These are phyloP conservation scores for Leccinum olivaceoglutinosum DNA, from an alignment of 1,284 basidiomycete genomes.

Conservation along the genomic window DNA sequence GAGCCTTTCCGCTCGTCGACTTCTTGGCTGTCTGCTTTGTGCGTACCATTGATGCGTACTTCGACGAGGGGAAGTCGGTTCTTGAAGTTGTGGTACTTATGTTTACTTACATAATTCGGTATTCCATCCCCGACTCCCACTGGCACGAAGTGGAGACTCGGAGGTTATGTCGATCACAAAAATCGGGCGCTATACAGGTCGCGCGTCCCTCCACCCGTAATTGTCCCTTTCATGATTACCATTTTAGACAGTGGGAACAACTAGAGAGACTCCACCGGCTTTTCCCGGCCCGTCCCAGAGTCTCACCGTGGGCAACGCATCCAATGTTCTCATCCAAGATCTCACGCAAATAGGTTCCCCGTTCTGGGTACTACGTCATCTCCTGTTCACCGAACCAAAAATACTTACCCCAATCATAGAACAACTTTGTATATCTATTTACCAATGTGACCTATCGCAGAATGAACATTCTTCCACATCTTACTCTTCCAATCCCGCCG, in stretches of 20 bases:
- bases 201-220: conserved; percentile 2
- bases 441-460: conserved; percentile 24
- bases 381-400: background rate
- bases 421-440: conserved; percentile 28
- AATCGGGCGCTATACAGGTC: too few relatives aligned
- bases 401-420: conserved; percentile 9
- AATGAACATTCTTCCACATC: conserved; percentile 24
- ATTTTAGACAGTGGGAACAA: conserved; percentile 16
- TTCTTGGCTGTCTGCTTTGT: too few relatives aligned
- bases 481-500: conserved; percentile 20
- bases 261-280: conserved; percentile 26
- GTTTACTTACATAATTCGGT: too few relatives aligned
- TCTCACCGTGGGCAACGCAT: conserved; percentile 41
- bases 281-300: conserved; percentile 40
- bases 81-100: too few relatives aligned
- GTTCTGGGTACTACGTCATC: conserved; percentile 22
- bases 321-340: conserved; percentile 39
- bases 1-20: too few relatives aligned
- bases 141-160: too few relatives aligned
- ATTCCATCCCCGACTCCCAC: too few relatives aligned
- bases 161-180: too few relatives aligned
- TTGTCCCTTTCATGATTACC: conserved; percentile 10
- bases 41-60: too few relatives aligned
- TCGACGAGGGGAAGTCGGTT: too few relatives aligned
- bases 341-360: conserved; percentile 34